A percentile compares a stretch with the other conserved stretches of the same genome.
Conservation (phyloP, 1,284 basidiomycete genomes). For the Cystobasidium pallidum region DNA sequence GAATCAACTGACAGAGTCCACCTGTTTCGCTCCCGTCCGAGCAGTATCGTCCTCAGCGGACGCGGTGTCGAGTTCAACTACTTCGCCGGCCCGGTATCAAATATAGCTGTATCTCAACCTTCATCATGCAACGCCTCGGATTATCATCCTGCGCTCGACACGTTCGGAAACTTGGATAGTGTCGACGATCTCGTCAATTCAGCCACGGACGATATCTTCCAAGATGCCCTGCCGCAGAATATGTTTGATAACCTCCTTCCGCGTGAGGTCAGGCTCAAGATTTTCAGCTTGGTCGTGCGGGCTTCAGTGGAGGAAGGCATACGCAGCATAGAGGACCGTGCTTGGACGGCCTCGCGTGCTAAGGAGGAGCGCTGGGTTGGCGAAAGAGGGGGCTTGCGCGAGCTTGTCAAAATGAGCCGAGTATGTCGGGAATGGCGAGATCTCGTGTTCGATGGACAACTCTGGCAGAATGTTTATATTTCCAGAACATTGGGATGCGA, state of each 20-base stretch:
- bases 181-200: background rate
- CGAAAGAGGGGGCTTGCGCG: slow-evolving; percentile 22
- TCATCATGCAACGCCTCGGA: slow-evolving; percentile 28
- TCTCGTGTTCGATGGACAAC: slow-evolving; percentile 37
- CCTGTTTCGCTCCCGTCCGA: slow-evolving; percentile 37
- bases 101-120: background rate
- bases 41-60: slow-evolving; percentile 32
- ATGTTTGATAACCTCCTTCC: slow-evolving; percentile 28
- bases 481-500: slow-evolving; percentile 6
- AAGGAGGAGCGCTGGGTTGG: slow-evolving; percentile 31
- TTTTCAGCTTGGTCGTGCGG: slow-evolving; percentile 27
- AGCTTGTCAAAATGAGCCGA: slow-evolving; percentile 37
- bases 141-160: slow-evolving; percentile 24
- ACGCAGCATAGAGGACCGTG: background rate
- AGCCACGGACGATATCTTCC: slow-evolving; percentile 9
- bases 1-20: slow-evolving; percentile 33
- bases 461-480: slow-evolving; percentile 39
- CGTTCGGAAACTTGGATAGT: slow-evolving; percentile 5
- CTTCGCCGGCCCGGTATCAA: background rate
- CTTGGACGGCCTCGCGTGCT: slow-evolving; percentile 26
- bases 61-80: slow-evolving; percentile 27
- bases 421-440: slow-evolving; percentile 42
- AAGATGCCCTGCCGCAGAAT: slow-evolving; percentile 31
- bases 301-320: background rate
- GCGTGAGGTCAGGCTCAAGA: slow-evolving; percentile 19